Base-by-base conservation (phyloP, 352 stramenopile genomes). In the Thraustotheca clavata region DNA sequence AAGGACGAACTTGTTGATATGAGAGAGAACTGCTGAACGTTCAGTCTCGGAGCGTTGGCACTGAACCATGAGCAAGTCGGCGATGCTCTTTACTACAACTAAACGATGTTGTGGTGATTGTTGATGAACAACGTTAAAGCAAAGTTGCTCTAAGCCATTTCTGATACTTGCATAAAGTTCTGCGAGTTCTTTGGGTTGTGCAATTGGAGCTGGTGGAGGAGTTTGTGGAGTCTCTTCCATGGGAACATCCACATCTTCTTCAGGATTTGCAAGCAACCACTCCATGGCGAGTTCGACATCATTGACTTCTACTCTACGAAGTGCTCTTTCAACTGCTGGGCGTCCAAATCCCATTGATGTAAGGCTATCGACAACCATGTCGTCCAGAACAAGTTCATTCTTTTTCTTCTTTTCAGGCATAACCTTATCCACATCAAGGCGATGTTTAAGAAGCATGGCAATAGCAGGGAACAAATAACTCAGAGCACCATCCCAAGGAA, bases 231-330 rank as follows among this genome's bases (percentile, higher is more conserved):
- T 31, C 24, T 52, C 34, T 24, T 35, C 43, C 6, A 35, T 31
- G 43, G 24, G 24, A 31, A 47, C 39, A 4, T 47, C 39, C n/a
- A 4, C 27, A 27, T 57, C 35, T 26, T 87, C 75, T 40, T 91
- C 80, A 27, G 92, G 92, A 73, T 98, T 87, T 5, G 83, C 79
- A 20, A 99, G 62, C 29, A 97, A 89, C 80, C 96, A 98, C 67
- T 99, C 95, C 93, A 98, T 98, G 0, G 89, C 96, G 36, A 98
- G 69, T 67, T 98, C 94, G 2, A 98, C 76, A 52, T 94, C 82
- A 60, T 98, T 97, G 12, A 89, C 77, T 71, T 91, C 76, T 31
- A 91, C 86, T 33, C 80, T 78, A 35, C 94, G 88, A 31, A 99
- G 73, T 9, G 94, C 94, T 71, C 87, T 83, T 60, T 97, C 74